Conservation (phyloP, 2,329 filamentous ascomycete species). For the Chaetothyriales sp. region DNA sequence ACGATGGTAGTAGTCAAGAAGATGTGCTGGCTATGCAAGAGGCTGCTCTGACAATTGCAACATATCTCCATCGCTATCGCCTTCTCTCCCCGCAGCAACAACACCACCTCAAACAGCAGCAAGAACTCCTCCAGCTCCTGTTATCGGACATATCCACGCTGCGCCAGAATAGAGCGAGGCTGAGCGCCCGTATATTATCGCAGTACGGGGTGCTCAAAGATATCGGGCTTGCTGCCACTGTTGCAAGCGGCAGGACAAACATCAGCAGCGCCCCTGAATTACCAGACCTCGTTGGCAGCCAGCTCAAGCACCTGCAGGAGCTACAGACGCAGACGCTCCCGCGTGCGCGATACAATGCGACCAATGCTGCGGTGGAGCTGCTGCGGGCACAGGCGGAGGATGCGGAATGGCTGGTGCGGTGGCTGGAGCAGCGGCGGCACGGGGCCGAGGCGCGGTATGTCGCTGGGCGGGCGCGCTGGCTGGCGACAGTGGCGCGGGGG, state of each 20-base stretch:
- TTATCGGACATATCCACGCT: background rate
- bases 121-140: background rate
- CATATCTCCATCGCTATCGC: background rate
- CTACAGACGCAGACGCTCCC: slow-evolving; percentile 23
- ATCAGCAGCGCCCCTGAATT: background rate
- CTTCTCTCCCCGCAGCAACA: background rate
- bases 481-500: slow-evolving; percentile 9
- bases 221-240: background rate
- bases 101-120: too few relatives aligned
- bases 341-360: slow-evolving; percentile 21
- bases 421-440: slow-evolving; percentile 14
- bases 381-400: slow-evolving; percentile 21
- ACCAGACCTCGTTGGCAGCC: background rate
- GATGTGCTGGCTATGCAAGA: background rate
- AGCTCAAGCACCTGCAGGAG: background rate
- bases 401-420: slow-evolving; percentile 19
- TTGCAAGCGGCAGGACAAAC: background rate
- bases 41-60: background rate
- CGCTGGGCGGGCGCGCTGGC: slow-evolving; percentile 4
- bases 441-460: slow-evolving; percentile 10
- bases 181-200: background rate
- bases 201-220: background rate
- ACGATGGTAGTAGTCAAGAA: too few relatives aligned
- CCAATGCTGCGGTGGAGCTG: slow-evolving; percentile 23
- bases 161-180: background rate